Conservation (phyloP, 176 grass and related monocot species). For the Coix lacrymajobi region DNA sequence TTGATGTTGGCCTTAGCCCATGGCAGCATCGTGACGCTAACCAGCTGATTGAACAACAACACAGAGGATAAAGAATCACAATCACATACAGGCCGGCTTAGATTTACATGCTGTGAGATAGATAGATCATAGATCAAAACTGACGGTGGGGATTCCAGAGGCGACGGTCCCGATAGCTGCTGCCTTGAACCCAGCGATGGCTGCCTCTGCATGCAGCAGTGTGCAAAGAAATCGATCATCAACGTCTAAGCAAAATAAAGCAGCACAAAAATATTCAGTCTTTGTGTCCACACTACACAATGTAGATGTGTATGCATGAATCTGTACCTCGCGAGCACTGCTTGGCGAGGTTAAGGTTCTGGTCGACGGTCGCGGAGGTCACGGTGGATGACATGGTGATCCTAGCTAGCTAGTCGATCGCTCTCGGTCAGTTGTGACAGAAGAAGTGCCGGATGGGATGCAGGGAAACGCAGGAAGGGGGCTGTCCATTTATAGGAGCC, state of each 20-base stretch:
- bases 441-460: not conserved
- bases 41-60: no score
- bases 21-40: no score
- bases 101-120: not conserved
- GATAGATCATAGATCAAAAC: not conserved
- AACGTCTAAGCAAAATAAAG: not conserved
- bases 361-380: slow-evolving; percentile 46
- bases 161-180: slow-evolving; percentile 57
- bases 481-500: not conserved
- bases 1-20: no score
- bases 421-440: no score
- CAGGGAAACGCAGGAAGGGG: not conserved
- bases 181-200: slow-evolving; percentile 56
- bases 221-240: not conserved
- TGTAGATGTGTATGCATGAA: not conserved
- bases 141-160: slow-evolving; percentile 55
- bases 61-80: not conserved
- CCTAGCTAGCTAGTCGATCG: not conserved
- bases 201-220: slow-evolving; percentile 45
- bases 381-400: slow-evolving; percentile 31
- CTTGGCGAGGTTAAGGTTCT: slow-evolving; percentile 61
- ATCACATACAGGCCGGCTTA: no score
- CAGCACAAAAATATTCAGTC: not conserved
- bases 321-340: slow-evolving; percentile 54
- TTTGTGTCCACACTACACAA: not conserved